Evolutionary conservation across 345 rosid genomes (phyloP).

Genomic region (Salix exigua): DNA sequence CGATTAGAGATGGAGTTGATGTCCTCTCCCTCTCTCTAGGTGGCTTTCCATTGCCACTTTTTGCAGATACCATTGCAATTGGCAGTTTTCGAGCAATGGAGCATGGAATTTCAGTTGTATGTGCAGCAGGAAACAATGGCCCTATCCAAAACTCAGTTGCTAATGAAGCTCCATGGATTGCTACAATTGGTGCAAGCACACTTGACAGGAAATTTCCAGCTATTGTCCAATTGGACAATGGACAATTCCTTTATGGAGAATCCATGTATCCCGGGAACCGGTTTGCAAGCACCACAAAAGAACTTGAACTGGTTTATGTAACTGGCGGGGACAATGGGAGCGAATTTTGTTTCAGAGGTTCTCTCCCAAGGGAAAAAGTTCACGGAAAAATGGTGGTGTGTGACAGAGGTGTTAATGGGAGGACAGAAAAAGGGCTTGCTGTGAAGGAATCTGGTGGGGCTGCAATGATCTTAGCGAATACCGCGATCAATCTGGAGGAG

Average conservation of each 20-base stretch:
- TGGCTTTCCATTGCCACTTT: conserved; percentile 78
- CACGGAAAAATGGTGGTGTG: conserved; percentile 83
- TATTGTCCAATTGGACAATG: conserved; percentile 48
- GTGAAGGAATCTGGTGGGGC: conserved; percentile 91
- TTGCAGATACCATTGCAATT: conserved; percentile 76
- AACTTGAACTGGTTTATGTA: conserved; percentile 63
- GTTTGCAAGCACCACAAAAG: conserved; percentile 29
- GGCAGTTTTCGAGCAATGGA: conserved; percentile 88
- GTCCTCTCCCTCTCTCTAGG: conserved; percentile 86
- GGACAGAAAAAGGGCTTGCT: conserved; percentile 77
- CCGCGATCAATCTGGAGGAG: conserved; percentile 72
- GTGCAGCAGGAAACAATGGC: conserved; percentile 93
- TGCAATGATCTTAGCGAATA: conserved; percentile 81
- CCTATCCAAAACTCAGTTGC: conserved; percentile 75
- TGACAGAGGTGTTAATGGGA: conserved; percentile 81
- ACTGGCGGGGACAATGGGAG: conserved; percentile 55
- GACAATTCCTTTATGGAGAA: conserved; percentile 68
- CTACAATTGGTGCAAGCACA: conserved; percentile 87
- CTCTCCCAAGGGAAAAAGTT: conserved; percentile 62
- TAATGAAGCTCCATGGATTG: conserved; percentile 88
- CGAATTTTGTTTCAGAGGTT: conserved; percentile 71
- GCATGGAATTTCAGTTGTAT: conserved; percentile 72
- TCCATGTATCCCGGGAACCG: conserved; percentile 67
- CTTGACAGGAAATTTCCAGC: conserved; percentile 83
- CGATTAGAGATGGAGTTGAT: conserved; percentile 75